Percentiles rank a stretch among this genome's conserved stretches.
Conservation (phyloP, 306 rosid species). For the Elaeagnus macrophylla region DNA sequence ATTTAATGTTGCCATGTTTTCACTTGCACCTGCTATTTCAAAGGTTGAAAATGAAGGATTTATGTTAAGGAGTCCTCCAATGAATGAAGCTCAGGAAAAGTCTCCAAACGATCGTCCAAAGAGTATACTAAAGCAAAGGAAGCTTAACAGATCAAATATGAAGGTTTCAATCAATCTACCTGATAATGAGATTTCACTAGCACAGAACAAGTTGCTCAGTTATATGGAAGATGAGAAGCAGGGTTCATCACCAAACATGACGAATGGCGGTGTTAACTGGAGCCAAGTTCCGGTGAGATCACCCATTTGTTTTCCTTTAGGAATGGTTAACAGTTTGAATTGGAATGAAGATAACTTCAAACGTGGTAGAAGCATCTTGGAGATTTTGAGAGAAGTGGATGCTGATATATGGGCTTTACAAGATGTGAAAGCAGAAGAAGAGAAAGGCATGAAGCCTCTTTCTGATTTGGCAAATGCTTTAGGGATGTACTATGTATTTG, state of each 20-base stretch:
- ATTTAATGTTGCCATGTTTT: constrained; percentile 87
- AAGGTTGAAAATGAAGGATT: constrained; percentile 26
- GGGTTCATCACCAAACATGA: constrained; percentile 22
- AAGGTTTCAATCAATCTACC: constrained; percentile 85
- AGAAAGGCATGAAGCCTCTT: constrained; percentile 70
- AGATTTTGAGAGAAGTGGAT: constrained; percentile 64
- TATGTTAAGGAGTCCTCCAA: constrained; percentile 13
- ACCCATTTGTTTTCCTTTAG: constrained; percentile 54
- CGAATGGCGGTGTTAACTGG: constrained; percentile 22
- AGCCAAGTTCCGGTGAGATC: constrained; percentile 67
- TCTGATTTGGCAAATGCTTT: constrained; percentile 78
- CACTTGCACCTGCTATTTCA: constrained; percentile 79
- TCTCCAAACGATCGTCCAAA: constrained; percentile 33
- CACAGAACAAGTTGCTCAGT: constrained; percentile 43
- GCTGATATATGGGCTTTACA: constrained; percentile 79
- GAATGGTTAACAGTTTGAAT: constrained; percentile 33
- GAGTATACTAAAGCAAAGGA: constrained; percentile 62
- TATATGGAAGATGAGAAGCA: constrained; percentile 23
- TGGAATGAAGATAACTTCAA: constrained; percentile 33
- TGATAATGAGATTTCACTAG: constrained; percentile 70
- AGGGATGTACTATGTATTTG: constrained; percentile 82
- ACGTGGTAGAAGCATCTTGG: constrained; percentile 59
- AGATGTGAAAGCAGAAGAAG: constrained; percentile 88
- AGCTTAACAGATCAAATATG: constrained; percentile 36
- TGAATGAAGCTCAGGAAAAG: constrained; percentile 12